A percentile compares a stretch with the other conserved stretches of the same genome.
Conservation (phyloP, 371 early-diverging fungal species). For the Mortierella sp. region DNA sequence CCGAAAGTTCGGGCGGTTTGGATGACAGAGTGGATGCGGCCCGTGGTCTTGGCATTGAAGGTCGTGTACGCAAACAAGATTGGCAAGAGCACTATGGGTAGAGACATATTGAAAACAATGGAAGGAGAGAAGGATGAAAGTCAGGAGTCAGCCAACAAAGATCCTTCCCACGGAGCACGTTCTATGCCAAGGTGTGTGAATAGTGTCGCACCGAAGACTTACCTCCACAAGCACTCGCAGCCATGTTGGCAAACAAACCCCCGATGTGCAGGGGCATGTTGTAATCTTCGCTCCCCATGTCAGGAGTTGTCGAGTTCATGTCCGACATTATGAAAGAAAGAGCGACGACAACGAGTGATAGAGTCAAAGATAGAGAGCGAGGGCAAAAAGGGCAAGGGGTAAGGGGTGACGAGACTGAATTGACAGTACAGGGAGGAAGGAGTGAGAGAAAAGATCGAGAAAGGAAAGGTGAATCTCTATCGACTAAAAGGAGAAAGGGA, state of each 20-base stretch:
- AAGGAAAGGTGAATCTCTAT: no score
- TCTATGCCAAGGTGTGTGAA: background rate
- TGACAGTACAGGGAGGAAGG: no score
- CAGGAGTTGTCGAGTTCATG: conserved; percentile 9
- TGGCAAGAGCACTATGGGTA: conserved; percentile 28
- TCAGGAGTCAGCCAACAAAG: no score
- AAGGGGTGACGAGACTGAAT: no score
- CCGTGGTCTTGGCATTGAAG: conserved; percentile 17
- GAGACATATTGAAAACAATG: background rate
- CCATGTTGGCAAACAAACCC: conserved; percentile 68
- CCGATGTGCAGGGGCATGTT: conserved; percentile 65
- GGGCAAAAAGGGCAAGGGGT: no score
- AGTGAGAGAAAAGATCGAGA: no score
- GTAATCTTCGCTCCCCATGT: conserved; percentile 47
- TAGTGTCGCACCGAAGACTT: conserved; percentile 3
- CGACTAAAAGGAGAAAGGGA: no score
- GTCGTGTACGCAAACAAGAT: conserved; percentile 24
- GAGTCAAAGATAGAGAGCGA: no score
- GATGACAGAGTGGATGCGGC: conserved; percentile 19
- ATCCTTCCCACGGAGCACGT: no score
- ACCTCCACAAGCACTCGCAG: conserved; percentile 57
- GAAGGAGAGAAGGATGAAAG: background rate
- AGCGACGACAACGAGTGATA: no score
- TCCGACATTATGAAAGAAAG: no score
- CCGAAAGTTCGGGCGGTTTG: conserved; percentile 69